A percentile compares a stretch with the other conserved stretches of the same genome.
These are phyloP conservation scores for Mucor saturninus DNA, from an alignment of 371 early-diverging fungal species.

Conservation along the genomic window DNA sequence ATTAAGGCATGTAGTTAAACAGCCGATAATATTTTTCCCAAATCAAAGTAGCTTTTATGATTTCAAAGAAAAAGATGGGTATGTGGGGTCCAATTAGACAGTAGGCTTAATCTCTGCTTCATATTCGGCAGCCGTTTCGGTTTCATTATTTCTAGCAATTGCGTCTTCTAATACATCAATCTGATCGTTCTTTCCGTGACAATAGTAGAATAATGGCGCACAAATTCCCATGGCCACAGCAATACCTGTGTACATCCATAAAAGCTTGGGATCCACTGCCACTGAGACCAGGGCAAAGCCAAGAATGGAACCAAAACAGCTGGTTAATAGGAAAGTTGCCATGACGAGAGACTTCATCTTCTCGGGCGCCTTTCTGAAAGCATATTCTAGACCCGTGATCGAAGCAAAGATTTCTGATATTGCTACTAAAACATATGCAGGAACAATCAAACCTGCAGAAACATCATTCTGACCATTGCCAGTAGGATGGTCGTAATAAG, in stretches of 20 bases:
- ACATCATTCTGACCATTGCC: slow-evolving; percentile 56
- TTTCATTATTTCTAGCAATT: slow-evolving; percentile 50
- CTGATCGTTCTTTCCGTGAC: slow-evolving; percentile 37
- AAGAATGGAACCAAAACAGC: slow-evolving; percentile 69
- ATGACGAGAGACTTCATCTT: slow-evolving; percentile 80
- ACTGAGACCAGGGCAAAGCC: slow-evolving; percentile 70
- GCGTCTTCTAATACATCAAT: slow-evolving; percentile 38
- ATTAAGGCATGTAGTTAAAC: too few species aligned
- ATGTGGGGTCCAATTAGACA: background rate
- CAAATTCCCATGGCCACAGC: slow-evolving; percentile 29
- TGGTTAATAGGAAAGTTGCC: slow-evolving; percentile 73
- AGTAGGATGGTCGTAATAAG: slow-evolving; percentile 32
- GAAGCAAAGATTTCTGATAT: slow-evolving; percentile 80
- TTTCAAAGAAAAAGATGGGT: too few species aligned
- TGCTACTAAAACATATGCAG: slow-evolving; percentile 71
- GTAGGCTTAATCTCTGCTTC: slow-evolving; percentile 14
- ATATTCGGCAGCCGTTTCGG: slow-evolving; percentile 64
- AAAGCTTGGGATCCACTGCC: slow-evolving; percentile 69
- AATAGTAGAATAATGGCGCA: slow-evolving; percentile 32
- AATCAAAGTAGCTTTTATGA: too few species aligned
- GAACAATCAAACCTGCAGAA: slow-evolving; percentile 69
- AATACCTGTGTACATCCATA: slow-evolving; percentile 68
- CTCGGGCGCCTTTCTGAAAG: slow-evolving; percentile 75
- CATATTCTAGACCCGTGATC: slow-evolving; percentile 83
- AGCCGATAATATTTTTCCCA: too few species aligned